These are phyloP conservation scores for Castanea crenata DNA, from an alignment of 306 rosid genomes.

Conservation along the genomic window DNA sequence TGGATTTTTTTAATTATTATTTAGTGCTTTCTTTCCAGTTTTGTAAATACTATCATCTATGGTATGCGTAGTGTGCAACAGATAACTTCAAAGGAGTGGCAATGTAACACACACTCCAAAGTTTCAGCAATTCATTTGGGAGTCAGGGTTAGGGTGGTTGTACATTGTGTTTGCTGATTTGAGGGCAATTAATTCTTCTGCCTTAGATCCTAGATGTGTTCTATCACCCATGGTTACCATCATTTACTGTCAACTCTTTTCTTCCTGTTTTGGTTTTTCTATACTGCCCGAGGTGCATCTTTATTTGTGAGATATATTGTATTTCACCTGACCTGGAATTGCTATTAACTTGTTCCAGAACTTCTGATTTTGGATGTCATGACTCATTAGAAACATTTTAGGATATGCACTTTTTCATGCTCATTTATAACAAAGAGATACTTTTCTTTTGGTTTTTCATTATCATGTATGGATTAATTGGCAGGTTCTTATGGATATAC, in stretches of 20 bases:
- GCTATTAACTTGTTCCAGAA: not conserved
- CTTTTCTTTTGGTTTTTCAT: not conserved
- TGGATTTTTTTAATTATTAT: too few relatives aligned
- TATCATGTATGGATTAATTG: not conserved
- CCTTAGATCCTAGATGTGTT: not conserved
- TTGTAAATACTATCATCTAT: too few relatives aligned
- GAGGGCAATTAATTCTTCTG: too few relatives aligned
- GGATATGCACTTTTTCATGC: not conserved
- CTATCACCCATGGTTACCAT: too few relatives aligned
- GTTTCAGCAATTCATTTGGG: too few relatives aligned
- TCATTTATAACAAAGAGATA: not conserved
- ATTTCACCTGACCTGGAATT: not conserved
- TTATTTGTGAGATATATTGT: not conserved
- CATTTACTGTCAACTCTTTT: not conserved
- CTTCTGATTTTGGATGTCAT: too few relatives aligned
- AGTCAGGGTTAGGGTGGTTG: too few relatives aligned
- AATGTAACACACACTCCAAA: too few relatives aligned
- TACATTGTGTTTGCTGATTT: too few relatives aligned
- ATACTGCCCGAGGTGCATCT: not conserved
- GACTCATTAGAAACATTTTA: not conserved
- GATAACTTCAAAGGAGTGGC: too few relatives aligned
- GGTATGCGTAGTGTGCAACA: too few relatives aligned
- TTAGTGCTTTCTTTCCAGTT: too few relatives aligned
- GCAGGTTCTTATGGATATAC: constrained; percentile 95
- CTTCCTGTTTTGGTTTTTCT: not conserved